Conservation (phyloP, 805 yeast species). For the Saccharomycopsis malanga region DNA sequence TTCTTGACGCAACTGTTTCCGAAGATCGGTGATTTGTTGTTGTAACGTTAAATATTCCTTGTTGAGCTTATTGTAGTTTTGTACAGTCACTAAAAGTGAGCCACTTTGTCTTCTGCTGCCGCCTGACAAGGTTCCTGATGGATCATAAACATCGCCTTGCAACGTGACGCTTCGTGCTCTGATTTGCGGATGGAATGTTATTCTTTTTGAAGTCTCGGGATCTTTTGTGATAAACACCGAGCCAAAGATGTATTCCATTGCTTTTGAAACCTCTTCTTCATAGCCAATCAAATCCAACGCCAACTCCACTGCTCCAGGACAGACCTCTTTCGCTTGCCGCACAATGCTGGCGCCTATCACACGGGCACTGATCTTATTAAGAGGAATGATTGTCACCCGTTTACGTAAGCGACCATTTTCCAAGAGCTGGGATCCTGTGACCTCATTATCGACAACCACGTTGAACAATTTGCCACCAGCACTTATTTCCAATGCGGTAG, state of each 20-base stretch:
- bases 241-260: conserved; percentile 92
- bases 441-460: conserved; percentile 84
- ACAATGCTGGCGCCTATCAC: conserved; percentile 44
- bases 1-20: conserved; percentile 36
- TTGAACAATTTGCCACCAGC: conserved; percentile 91
- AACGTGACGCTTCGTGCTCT: conserved; percentile 78
- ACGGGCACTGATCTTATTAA: conserved; percentile 72
- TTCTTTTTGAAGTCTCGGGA: conserved; percentile 78
- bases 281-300: conserved; percentile 78
- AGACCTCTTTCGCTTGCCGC: conserved; percentile 60
- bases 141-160: conserved; percentile 93
- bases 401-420: conserved; percentile 72
- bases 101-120: conserved; percentile 68
- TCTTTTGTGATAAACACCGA: conserved; percentile 80
- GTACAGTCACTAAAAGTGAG: conserved; percentile 57
- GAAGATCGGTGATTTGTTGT: conserved; percentile 35
- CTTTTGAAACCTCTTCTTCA: conserved; percentile 60
- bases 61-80: conserved; percentile 47
- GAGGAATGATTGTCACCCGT: conserved; percentile 86
- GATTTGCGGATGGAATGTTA: conserved; percentile 81
- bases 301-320: conserved; percentile 83
- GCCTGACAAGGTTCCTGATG: conserved; percentile 92
- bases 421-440: conserved; percentile 73
- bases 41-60: conserved; percentile 36
- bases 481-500: conserved; percentile 83